Base-by-base conservation (phyloP, 768 basidiomycete genomes). In the Termitomyces sp. region DNA sequence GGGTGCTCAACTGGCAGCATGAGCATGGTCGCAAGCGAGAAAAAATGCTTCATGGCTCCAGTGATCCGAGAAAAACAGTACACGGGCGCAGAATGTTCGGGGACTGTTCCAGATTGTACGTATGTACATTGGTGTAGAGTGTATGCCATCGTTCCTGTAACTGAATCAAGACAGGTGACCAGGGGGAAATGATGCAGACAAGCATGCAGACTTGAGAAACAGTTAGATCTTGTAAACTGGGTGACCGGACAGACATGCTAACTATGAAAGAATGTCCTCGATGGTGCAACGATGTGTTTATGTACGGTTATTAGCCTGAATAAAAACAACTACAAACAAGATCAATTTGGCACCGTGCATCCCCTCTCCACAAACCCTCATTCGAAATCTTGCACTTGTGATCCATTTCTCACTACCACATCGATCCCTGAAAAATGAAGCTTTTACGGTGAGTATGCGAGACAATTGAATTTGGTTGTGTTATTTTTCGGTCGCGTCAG, bases 381-480 rank as follows among this genome's bases (percentile, higher is more conserved):
- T 24, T 34, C 31, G 31, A 29, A 43, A 41, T 34, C 29, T 16
- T 31, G 56, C 47, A 46, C 26, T 51, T 51, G 36, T 39, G 52
- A 20, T 26, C 22, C 37, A n/a, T 22, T 31, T 43, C 18, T 39
- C 18, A n/a, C 27, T 7, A 7, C n/a, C 37, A 29, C 31, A 20
- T 24, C 24, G 14, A 50, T 46, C 26, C 16, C 37, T 22, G 13
- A 55, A 75, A 66, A 53, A 91, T 90, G 89, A 90, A 92, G 85
- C 87, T 92, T 74, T 88, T 92, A 74, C 82, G 89, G 89, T 89
- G 65, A 71, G 69, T 69, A 60, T 53, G 16, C 53, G 49, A 47
- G 52, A 48, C 49, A 36, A 20, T 53, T 58, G 34, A 57, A 44
- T 49, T 54, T 58, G 18, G 49, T 46, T 50, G 37, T 46, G 53